Conservation (phyloP, 345 rosid genomes). For the Arabis hirsuta region DNA sequence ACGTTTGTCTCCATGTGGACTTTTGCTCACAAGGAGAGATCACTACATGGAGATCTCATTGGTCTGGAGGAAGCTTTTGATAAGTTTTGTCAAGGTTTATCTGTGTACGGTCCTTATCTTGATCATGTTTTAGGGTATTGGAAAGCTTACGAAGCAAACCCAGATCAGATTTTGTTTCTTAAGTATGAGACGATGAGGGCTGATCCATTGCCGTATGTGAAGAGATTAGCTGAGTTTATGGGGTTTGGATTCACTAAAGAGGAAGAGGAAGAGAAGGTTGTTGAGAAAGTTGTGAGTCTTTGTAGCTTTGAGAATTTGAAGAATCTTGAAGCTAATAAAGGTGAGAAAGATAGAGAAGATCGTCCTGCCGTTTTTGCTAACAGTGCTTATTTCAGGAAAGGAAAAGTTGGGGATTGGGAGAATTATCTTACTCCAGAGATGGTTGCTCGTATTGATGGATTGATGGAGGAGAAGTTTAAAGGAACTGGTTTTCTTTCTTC, state of each 20-base stretch:
- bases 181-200: constrained; percentile 43
- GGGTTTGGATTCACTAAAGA: constrained; percentile 35
- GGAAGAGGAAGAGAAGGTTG: constrained; percentile 37
- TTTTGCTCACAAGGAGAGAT: constrained; percentile 41
- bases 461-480: constrained; percentile 41
- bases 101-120: constrained; percentile 42
- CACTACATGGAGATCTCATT: constrained; percentile 24
- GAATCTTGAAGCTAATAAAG: constrained; percentile 48
- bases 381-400: constrained; percentile 46
- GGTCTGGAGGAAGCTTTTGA: constrained; percentile 41
- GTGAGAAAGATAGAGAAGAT: constrained; percentile 32
- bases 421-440: constrained; percentile 45
- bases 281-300: constrained; percentile 39
- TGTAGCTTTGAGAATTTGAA: constrained; percentile 50
- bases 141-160: constrained; percentile 39
- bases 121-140: constrained; percentile 47
- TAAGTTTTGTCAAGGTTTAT: constrained; percentile 36
- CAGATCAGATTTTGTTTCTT: constrained; percentile 38
- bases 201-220: constrained; percentile 41
- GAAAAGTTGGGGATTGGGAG: constrained; percentile 52
- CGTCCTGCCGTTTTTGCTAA: constrained; percentile 32
- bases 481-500: constrained; percentile 38
- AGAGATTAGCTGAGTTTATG: constrained; percentile 46
- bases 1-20: constrained; percentile 45
- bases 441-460: constrained; percentile 41